These are phyloP conservation scores for Lactifluus piperatus DNA, from an alignment of 768 basidiomycete genomes.

Conservation along the genomic window DNA sequence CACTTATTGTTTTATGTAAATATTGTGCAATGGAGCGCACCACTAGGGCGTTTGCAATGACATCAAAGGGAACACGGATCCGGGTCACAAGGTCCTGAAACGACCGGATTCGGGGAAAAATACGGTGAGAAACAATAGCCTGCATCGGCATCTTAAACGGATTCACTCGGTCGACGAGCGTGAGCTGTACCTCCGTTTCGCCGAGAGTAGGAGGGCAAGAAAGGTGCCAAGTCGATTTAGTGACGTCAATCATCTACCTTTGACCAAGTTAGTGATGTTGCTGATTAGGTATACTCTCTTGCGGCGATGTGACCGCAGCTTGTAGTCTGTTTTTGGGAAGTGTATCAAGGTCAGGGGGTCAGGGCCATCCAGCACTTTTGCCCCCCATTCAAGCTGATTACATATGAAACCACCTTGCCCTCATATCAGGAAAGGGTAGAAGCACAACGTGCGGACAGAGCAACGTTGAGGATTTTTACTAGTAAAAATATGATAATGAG, in stretches of 20 bases:
- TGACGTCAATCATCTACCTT: background rate
- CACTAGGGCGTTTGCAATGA: background rate
- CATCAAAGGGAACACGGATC: background rate
- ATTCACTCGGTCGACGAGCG: too few relatives aligned
- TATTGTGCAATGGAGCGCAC: background rate
- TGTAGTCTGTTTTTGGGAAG: too few relatives aligned
- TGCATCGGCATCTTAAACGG: too few relatives aligned
- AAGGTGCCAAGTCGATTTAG: background rate
- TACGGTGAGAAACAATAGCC: background rate
- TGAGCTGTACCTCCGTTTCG: too few relatives aligned
- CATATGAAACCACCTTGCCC: background rate
- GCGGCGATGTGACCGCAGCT: too few relatives aligned
- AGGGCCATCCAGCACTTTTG: background rate
- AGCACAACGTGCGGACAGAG: background rate
- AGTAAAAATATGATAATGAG: too few relatives aligned
- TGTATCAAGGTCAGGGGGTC: background rate
- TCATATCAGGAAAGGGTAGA: background rate
- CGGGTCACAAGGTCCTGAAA: background rate
- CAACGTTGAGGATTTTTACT: background rate
- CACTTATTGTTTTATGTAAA: background rate
- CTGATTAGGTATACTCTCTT: too few relatives aligned
- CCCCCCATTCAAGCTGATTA: background rate
- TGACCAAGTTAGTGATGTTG: too few relatives aligned
- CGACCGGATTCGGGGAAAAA: too few relatives aligned
- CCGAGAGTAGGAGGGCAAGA: too few relatives aligned